Conservation (phyloP, 257 asterid genomes). For the Solanum ossicruentum region DNA sequence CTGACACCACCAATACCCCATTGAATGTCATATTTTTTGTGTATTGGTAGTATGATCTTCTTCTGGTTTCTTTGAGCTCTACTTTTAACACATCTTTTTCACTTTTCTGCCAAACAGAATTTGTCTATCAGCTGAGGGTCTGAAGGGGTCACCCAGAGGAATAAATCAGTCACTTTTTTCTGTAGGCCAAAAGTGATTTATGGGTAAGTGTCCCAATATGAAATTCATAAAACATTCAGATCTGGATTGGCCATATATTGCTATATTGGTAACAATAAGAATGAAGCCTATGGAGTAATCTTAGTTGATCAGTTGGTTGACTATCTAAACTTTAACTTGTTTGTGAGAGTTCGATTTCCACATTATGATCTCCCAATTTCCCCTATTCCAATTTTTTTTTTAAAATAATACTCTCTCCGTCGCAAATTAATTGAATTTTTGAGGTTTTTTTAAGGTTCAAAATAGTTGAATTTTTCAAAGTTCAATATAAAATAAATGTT, state of each 20-base stretch:
- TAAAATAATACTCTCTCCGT: too few relatives aligned
- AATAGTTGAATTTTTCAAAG: too few relatives aligned
- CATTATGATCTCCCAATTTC: too few relatives aligned
- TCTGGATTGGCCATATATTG: neutral
- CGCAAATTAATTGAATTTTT: too few relatives aligned
- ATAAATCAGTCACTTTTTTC: neutral
- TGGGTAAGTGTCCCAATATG: neutral
- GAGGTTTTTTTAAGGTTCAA: too few relatives aligned
- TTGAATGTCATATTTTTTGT: conserved; percentile 10
- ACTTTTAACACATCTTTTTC: neutral
- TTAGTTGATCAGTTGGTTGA: too few relatives aligned
- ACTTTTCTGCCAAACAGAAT: neutral
- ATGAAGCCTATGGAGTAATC: neutral
- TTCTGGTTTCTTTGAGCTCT: neutral
- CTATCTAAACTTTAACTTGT: too few relatives aligned
- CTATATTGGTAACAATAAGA: neutral
- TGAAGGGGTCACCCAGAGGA: neutral
- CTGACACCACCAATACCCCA: conserved; percentile 14
- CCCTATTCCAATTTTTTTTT: too few relatives aligned
- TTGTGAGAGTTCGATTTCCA: too few relatives aligned
- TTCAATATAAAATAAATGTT: too few relatives aligned
- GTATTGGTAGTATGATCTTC: neutral
- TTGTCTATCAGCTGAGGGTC: neutral
- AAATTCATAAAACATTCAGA: neutral
- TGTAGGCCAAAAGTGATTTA: neutral